Conservation (phyloP, 1,284 basidiomycete species). For the Megacollybia platyphylla region DNA sequence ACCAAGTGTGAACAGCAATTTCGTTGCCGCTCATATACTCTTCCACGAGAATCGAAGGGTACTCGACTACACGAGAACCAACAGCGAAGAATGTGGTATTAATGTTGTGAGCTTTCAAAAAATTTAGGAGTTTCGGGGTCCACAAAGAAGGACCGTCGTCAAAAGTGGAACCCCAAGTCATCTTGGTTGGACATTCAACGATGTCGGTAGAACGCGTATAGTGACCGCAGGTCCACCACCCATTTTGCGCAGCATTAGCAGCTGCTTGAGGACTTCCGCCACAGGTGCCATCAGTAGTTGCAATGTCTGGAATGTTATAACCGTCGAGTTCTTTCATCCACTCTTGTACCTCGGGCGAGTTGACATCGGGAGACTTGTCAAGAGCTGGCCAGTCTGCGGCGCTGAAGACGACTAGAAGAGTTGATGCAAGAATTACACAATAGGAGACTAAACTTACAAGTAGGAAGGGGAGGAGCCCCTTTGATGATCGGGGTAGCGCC, state of each 20-base stretch:
- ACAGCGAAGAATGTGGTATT: constrained; percentile 87
- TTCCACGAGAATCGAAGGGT: constrained; percentile 64
- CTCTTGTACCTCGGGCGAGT: constrained; percentile 46
- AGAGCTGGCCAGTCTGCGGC: constrained; percentile 50
- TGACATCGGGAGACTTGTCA: constrained; percentile 48
- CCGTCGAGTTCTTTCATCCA: constrained; percentile 76
- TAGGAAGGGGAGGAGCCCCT: constrained; percentile 54
- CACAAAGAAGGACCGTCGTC: constrained; percentile 80
- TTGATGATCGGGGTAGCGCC: constrained; percentile 49
- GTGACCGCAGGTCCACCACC: constrained; percentile 87
- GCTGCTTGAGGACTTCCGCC: constrained; percentile 44
- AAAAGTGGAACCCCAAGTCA: constrained; percentile 75
- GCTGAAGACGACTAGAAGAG: constrained; percentile 33
- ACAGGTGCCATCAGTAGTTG: constrained; percentile 60
- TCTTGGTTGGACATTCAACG: constrained; percentile 64
- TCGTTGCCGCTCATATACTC: constrained; percentile 84
- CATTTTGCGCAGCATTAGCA: constrained; percentile 43
- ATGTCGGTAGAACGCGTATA: constrained; percentile 49
- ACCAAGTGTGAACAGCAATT: constrained; percentile 72
- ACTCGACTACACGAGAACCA: constrained; percentile 79
- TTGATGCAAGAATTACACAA: constrained; percentile 1
- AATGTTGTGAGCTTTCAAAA: constrained; percentile 52
- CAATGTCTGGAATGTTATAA: constrained; percentile 51
- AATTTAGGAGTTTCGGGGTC: constrained; percentile 63
- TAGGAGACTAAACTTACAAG: constrained; percentile 8